phyloP scores from a whole-genome alignment of 129 eudicot genomes.

The Ambrosia trifida region DNA sequence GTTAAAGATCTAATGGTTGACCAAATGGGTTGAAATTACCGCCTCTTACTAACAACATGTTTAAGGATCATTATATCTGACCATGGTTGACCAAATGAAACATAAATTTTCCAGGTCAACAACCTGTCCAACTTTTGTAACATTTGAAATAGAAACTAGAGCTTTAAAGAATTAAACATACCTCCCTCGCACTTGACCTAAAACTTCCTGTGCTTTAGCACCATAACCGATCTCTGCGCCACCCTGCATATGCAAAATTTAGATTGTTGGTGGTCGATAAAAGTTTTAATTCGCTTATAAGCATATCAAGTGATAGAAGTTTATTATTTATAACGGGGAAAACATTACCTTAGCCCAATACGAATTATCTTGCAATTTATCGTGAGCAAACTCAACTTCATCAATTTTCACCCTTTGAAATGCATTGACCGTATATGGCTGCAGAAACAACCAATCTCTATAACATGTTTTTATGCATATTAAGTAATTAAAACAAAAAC shows the following conservation, averaged over 20 bases:
- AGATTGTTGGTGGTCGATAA: slow-evolving; percentile 1
- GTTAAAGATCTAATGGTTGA: not conserved
- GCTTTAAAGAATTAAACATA: slow-evolving; percentile 26
- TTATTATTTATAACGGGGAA: slow-evolving; percentile 13
- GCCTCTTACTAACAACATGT: not conserved
- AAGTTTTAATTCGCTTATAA: not conserved
- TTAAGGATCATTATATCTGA: not conserved
- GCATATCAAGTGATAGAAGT: not conserved
- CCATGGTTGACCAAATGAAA: slow-evolving; percentile 10
- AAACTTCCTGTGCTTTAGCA: slow-evolving; percentile 90
- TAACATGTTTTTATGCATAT: not conserved
- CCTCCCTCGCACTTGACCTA: slow-evolving; percentile 95
- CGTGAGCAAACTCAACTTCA: slow-evolving; percentile 72
- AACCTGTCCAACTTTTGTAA: not conserved
- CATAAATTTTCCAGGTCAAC: not conserved
- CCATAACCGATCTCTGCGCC: slow-evolving; percentile 92
- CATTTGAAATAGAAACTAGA: not conserved
- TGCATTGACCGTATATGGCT: slow-evolving; percentile 75
- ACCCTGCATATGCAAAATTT: slow-evolving; percentile 50
- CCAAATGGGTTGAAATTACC: not conserved
- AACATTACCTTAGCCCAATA: slow-evolving; percentile 80
- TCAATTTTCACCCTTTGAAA: slow-evolving; percentile 86
- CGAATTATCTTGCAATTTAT: slow-evolving; percentile 65
- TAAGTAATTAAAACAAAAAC: not conserved
- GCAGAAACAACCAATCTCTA: slow-evolving; percentile 36